Evolutionary conservation across 306 rosid species (phyloP).

Genomic region (Medicago lupulina): DNA sequence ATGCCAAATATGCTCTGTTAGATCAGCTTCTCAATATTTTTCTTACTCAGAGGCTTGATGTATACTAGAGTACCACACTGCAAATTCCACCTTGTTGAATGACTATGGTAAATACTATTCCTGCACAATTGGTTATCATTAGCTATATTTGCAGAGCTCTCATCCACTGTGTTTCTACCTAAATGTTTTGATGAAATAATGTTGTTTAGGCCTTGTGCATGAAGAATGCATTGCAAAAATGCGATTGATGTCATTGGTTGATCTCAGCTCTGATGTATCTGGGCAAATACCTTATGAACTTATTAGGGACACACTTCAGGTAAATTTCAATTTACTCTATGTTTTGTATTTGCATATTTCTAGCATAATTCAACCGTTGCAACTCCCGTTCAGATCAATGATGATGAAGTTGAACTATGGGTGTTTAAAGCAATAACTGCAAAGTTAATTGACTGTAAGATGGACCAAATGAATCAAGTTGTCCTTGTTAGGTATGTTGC

Average conservation of each 20-base stretch:
- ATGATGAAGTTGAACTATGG: slow-evolving; percentile 84
- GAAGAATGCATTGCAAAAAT: slow-evolving; percentile 86
- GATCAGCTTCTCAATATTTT: slow-evolving; percentile 86
- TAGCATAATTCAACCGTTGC: slow-evolving; percentile 16
- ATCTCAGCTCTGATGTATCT: slow-evolving; percentile 75
- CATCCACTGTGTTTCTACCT: background rate
- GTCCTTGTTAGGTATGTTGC: slow-evolving; percentile 74
- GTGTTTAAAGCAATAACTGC: slow-evolving; percentile 88
- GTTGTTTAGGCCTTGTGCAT: slow-evolving; percentile 73
- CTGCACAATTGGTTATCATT: slow-evolving; percentile 6
- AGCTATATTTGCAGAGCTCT: background rate
- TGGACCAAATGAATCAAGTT: slow-evolving; percentile 95
- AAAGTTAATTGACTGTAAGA: slow-evolving; percentile 84
- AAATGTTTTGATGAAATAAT: slow-evolving; percentile 21
- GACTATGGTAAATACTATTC: slow-evolving; percentile 63
- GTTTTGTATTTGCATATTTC: slow-evolving; percentile 9
- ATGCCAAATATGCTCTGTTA: slow-evolving; percentile 71
- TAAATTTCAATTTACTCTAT: slow-evolving; percentile 43
- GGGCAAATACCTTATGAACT: slow-evolving; percentile 76
- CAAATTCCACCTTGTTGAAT: slow-evolving; percentile 71
- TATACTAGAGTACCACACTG: slow-evolving; percentile 77
- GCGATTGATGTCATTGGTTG: slow-evolving; percentile 86
- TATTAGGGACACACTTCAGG: slow-evolving; percentile 75
- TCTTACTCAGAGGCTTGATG: slow-evolving; percentile 84
- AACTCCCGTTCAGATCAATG: slow-evolving; percentile 63